Base-by-base conservation (phyloP, 306 rosid genomes). In the peach (Prunus persica) region DNA sequence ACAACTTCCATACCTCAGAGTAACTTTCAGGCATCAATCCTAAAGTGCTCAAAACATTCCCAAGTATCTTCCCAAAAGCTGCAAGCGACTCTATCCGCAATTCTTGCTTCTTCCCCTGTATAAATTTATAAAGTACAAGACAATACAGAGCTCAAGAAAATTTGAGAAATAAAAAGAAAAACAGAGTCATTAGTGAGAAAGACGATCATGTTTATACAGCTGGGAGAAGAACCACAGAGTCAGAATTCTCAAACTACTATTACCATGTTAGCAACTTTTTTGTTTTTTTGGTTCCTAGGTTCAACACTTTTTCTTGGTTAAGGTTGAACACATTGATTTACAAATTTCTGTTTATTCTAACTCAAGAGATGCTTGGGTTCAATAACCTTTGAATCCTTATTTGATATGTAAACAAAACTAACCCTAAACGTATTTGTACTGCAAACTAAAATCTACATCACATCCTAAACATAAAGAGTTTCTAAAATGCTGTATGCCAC, bases 1-100 rank as follows among this genome's bases (percentile, higher is more conserved):
- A 25, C 62, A 49, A 64, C 67, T 58, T 65, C 77, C 81, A 50
- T 86, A 92, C 98, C 97, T 92, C 92, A 8, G 81, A 65, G 75
- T 88, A 95, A 71, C 84, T 88, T 49, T 88, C 72, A 72, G 97
- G 93, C 96, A 87, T 80, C 58, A 95, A 81, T 13, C 99, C 99
- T 81, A 95, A 75, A 73, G 88, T 76, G 38, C 79, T 78, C 76
- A 95, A 80, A 71, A 81, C 92, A 77, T 81, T 85, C 75, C 84
- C 79, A 27, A 89, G 82, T 64, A 75, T 90, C 90, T 83, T 87
- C 76, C 77, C 89, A 77, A 95, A 78, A 30, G 89, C 93, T 63
- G 92, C 77, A 60, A 95, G 99, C 6, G 99, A 92, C 84, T 92
- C 97, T 25, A 89, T 78, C 79, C 91, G 93, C 60, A 82, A 78